phyloP scores from a whole-genome alignment of 2,329 filamentous ascomycete species.

The Aspergillus ruber region DNA sequence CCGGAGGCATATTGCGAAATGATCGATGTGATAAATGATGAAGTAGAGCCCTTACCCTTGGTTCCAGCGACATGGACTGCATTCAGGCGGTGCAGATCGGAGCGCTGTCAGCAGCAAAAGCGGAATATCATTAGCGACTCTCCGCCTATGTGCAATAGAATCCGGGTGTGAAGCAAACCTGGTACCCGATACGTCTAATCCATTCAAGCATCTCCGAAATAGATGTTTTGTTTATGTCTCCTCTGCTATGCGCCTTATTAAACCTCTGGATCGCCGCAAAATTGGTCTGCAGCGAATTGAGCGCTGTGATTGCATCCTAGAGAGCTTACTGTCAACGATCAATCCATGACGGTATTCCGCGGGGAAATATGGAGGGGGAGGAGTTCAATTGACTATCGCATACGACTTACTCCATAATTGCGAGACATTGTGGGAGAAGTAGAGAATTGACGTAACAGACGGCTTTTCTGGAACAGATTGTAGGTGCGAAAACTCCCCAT shows the following conservation, averaged over 20 bases:
- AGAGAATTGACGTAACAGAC: constrained; percentile 22
- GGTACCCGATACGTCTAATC: constrained; percentile 68
- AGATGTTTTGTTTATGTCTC: constrained; percentile 65
- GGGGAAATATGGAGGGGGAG: background rate
- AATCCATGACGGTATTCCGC: background rate
- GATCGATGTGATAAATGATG: constrained; percentile 74
- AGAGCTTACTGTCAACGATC: constrained; percentile 8
- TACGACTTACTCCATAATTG: constrained; percentile 30
- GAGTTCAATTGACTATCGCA: too few species aligned
- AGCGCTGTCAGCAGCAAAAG: constrained; percentile 41
- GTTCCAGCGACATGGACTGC: constrained; percentile 83
- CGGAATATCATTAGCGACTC: background rate
- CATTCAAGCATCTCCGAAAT: constrained; percentile 78
- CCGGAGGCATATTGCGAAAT: constrained; percentile 54
- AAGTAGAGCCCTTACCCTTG: constrained; percentile 89
- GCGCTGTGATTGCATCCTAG: constrained; percentile 64
- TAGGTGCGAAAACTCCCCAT: constrained; percentile 24
- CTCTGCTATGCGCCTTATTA: constrained; percentile 57
- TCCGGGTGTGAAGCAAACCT: constrained; percentile 45
- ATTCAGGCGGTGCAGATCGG: constrained; percentile 55
- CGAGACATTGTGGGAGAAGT: constrained; percentile 31
- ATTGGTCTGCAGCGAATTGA: constrained; percentile 75
- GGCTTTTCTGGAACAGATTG: constrained; percentile 10
- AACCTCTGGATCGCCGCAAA: constrained; percentile 70
- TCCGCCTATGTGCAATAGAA: background rate